Conservation (phyloP, 345 rosid genomes). For the Ailanthus altissimus region DNA sequence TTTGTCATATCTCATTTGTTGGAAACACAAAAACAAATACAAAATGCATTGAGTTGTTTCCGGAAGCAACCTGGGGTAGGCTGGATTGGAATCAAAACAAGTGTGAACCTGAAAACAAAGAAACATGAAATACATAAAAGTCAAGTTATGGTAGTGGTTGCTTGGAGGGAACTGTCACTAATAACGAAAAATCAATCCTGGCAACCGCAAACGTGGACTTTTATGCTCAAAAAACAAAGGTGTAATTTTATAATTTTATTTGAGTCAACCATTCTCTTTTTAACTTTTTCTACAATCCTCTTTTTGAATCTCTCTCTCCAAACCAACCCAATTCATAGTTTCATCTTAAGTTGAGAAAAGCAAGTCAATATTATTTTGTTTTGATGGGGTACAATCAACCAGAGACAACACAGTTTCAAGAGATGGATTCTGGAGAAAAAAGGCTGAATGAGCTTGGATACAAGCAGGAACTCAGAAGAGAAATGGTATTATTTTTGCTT, state of each 20-base stretch:
- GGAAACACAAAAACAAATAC: too few relatives aligned
- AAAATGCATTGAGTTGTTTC: not conserved
- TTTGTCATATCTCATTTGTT: too few relatives aligned
- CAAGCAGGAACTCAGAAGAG: slow-evolving; percentile 67
- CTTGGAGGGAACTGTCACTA: slow-evolving; percentile 4
- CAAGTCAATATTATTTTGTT: too few relatives aligned
- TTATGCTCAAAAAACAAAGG: not conserved
- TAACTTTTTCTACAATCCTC: too few relatives aligned
- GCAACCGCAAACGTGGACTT: not conserved
- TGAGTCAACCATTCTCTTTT: slow-evolving; percentile 10
- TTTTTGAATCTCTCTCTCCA: slow-evolving; percentile 2
- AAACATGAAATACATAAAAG: too few relatives aligned
- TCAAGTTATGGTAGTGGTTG: not conserved
- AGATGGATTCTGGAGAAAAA: slow-evolving; percentile 69
- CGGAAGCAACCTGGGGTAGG: not conserved
- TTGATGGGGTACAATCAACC: not conserved
- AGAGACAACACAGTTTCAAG: not conserved
- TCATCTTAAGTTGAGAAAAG: too few relatives aligned
- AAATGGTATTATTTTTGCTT: slow-evolving; percentile 44
- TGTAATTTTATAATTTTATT: not conserved
- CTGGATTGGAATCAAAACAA: not conserved
- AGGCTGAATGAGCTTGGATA: slow-evolving; percentile 62
- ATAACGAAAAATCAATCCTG: slow-evolving; percentile 20
- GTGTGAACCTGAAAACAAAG: not conserved
- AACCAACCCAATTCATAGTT: too few relatives aligned